Conservation (phyloP, 2,329 filamentous ascomycete genomes). For the Lachnellula hyalina region DNA sequence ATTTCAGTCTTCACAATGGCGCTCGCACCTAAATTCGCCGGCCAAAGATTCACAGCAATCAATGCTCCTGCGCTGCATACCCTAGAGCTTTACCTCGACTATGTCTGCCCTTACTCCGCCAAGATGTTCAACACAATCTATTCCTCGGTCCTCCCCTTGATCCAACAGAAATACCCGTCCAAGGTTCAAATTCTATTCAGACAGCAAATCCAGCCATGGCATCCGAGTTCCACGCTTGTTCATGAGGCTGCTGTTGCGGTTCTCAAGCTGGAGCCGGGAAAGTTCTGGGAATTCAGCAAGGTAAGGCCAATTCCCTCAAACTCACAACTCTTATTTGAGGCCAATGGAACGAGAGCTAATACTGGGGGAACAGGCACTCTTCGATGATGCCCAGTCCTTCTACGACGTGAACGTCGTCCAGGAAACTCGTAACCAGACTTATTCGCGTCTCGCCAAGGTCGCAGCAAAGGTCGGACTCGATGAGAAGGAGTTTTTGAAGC, state of each 20-base stretch:
- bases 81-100: conserved; percentile 72
- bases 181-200: conserved; percentile 75
- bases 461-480: conserved; percentile 62
- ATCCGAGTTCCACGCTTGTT: conserved; percentile 74
- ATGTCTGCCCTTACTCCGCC: conserved; percentile 74
- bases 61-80: conserved; percentile 49
- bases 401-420: conserved; percentile 82
- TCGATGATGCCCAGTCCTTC: conserved; percentile 65
- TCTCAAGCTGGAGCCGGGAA: conserved; percentile 58
- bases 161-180: conserved; percentile 53
- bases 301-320: conserved; percentile 7
- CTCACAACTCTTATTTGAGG: no score
- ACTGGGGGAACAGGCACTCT: conserved; percentile 32
- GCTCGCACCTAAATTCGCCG: conserved; percentile 71
- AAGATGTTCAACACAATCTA: conserved; percentile 72
- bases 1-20: conserved; percentile 49
- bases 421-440: conserved; percentile 80
- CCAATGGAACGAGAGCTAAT: neutral
- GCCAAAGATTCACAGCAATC: conserved; percentile 52
- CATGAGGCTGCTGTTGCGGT: conserved; percentile 86
- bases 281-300: conserved; percentile 74
- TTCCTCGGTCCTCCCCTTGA: conserved; percentile 55
- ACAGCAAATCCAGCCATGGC: conserved; percentile 92
- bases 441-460: conserved; percentile 71
- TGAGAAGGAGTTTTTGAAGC: conserved; percentile 60